Base-by-base conservation (phyloP, 2,329 filamentous ascomycete genomes). In the Metarhizium brunneum region DNA sequence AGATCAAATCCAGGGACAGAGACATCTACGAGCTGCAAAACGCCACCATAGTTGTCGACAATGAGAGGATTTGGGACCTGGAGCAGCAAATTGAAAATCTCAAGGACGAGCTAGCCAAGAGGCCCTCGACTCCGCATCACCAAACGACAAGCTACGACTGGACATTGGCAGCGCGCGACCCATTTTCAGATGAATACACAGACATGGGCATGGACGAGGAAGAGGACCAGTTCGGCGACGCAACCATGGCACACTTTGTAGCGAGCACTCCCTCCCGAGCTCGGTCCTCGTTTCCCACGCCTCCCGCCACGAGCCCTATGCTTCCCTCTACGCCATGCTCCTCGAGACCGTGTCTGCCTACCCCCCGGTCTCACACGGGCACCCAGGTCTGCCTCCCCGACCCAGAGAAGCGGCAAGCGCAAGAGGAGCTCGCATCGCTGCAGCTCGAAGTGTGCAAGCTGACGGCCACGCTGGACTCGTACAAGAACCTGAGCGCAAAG, bases 1-100 rank as follows among this genome's bases (percentile, higher is more conserved):
- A 82, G 52, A 64, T 86, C 7, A 73, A 72, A 6, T 70, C 69
- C 2, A 76, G 75, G 47, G 79, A 83, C 56, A 70, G 71, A 0
- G 79, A 82, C 60, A 82, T 84, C 29, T 75, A 76, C 48, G 71
- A 77, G 47, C 65, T 82, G 38, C 75, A 76, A 29, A 75, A 81
- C 53, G 73, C 75, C 30, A 81, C 79, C 2, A 66, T 77, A 3
- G 62, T 74, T 30, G 66, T 79, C 32, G 79, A 82, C 62, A 76
- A 74, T 7, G 71, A 73, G 30, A 68, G 73, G 11, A 69, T 76
- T 35, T 73, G 71, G 69, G 68, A 69, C 13, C 64, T 76, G 11
- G 72, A 75, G 63, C 62, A 62, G 55, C 71, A 76, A 60, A 63
- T 76, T 14, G 64, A 70, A 2, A 59, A 68, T 3, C 66, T 76